Evolutionary conservation across 441 rosid species (phyloP).

Genomic region (Gossypium lobatum): DNA sequence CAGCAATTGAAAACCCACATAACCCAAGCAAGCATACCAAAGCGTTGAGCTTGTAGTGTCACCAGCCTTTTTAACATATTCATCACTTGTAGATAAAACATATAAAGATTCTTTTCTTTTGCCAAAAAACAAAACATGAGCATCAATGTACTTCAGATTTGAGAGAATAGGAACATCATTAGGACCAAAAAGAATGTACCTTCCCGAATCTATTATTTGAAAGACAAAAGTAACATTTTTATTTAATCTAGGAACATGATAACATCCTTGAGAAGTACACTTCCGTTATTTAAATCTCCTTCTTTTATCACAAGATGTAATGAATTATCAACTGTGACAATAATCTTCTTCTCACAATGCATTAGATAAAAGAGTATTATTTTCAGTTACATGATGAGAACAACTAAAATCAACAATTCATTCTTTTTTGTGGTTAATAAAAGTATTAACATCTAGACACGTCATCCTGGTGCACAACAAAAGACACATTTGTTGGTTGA

Average conservation of each 20-base stretch:
- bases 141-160: not conserved
- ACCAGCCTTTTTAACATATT: not conserved
- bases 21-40: not conserved
- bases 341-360: not conserved
- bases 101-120: not conserved
- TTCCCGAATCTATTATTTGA: not conserved
- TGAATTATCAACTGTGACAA: not conserved
- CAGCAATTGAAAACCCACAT: not conserved
- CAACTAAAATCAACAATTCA: not conserved
- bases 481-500: not conserved
- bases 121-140: not conserved
- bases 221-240: not conserved
- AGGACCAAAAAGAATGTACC: not conserved
- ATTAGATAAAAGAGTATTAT: not conserved
- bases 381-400: not conserved
- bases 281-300: not conserved
- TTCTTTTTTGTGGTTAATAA: not conserved
- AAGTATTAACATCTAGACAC: too few species aligned
- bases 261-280: not conserved
- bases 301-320: not conserved
- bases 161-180: not conserved
- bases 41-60: not conserved
- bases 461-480: not conserved
- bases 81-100: not conserved
- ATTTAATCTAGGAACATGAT: not conserved